These are phyloP conservation scores for Penstemon davidsonii DNA, from an alignment of 257 asterid species.

Conservation along the genomic window DNA sequence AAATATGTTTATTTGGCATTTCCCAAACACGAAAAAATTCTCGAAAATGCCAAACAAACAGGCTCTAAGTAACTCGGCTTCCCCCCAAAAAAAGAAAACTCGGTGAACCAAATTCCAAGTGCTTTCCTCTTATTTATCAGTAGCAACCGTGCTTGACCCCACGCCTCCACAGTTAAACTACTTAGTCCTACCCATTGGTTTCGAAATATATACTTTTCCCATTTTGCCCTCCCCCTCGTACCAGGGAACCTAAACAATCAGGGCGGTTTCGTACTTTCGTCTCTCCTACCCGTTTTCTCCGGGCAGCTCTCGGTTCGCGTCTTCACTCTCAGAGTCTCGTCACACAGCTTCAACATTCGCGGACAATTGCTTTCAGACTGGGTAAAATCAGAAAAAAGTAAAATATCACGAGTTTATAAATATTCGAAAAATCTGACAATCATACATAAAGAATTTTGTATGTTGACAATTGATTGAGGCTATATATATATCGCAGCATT, in stretches of 20 bases:
- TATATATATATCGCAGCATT: background rate
- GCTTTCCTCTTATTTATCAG: background rate
- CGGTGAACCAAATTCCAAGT: conserved; percentile 14
- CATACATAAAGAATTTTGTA: conserved; percentile 10
- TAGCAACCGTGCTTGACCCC: conserved; percentile 28
- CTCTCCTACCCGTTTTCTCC: conserved; percentile 35
- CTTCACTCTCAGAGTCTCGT: conserved; percentile 26
- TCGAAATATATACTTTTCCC: conserved; percentile 27
- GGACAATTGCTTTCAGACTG: conserved; percentile 16
- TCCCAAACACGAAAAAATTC: too few relatives aligned
- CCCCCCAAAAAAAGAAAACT: too few relatives aligned
- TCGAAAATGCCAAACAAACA: too few relatives aligned
- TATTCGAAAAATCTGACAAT: background rate
- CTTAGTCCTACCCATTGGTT: background rate
- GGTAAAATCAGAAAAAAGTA: conserved; percentile 16
- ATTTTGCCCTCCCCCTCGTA: conserved; percentile 1
- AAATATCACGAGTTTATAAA: background rate
- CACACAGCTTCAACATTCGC: conserved; percentile 28
- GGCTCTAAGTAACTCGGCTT: too few relatives aligned
- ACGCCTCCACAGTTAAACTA: conserved; percentile 22
- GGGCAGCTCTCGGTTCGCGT: conserved; percentile 39
- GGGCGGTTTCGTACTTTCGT: background rate
- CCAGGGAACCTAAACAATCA: conserved; percentile 10
- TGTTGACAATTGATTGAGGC: conserved; percentile 20
- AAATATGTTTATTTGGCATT: too few relatives aligned